A percentile compares a stretch with the other conserved stretches of the same genome.
Conservation (phyloP, 345 rosid species). For the Euphorbia lathyris region DNA sequence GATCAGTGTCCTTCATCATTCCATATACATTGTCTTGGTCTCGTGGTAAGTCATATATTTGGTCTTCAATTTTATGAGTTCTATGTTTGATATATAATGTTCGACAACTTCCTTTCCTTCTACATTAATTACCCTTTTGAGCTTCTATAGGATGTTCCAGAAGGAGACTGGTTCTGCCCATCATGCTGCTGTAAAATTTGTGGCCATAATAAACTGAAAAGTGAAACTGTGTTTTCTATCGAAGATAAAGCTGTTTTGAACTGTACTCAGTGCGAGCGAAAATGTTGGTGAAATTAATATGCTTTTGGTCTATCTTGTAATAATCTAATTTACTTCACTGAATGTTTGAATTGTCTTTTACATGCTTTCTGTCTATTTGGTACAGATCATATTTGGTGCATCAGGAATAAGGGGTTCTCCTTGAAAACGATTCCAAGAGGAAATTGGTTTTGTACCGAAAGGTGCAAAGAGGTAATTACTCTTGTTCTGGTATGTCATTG, state of each 20-base stretch:
- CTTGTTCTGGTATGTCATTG: no score
- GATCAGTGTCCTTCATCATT: conserved; percentile 83
- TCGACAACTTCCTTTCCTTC: no score
- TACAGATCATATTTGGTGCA: no score
- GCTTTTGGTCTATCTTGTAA: background rate
- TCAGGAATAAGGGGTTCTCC: no score
- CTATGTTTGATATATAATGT: conserved; percentile 2
- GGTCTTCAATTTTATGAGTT: background rate
- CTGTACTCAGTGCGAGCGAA: conserved; percentile 65
- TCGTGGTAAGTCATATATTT: conserved; percentile 33
- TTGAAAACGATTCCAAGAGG: no score
- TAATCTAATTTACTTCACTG: background rate
- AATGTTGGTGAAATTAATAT: conserved; percentile 45
- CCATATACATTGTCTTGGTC: conserved; percentile 64
- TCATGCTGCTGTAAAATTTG: conserved; percentile 74
- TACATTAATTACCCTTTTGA: no score
- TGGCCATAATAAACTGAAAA: conserved; percentile 31
- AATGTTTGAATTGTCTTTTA: conserved; percentile 14
- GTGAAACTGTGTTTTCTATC: conserved; percentile 19
- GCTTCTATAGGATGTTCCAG: no score
- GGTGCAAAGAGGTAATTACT: no score
- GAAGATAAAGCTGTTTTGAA: conserved; percentile 28
- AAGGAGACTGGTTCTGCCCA: conserved; percentile 88
- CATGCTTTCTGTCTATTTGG: no score
- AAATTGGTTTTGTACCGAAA: no score